Percentiles rank a stretch among this genome's conserved stretches.
Evolutionary conservation across 192 early-diverging fungal genomes (phyloP).

Genomic region (Coemansia guatemalensis): DNA sequence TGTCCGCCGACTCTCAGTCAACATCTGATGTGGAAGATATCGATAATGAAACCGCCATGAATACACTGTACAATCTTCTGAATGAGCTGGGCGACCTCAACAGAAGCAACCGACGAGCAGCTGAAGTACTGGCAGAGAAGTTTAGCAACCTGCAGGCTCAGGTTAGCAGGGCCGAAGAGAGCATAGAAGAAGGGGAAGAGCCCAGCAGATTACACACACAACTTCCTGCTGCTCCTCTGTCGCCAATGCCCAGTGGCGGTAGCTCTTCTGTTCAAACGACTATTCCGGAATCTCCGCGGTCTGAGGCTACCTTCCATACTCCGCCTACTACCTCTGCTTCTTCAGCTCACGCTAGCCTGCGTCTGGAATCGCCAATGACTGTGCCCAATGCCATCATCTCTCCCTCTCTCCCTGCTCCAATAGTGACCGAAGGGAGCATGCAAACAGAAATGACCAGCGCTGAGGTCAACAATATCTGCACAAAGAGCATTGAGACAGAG

Average conservation of each 20-base stretch:
- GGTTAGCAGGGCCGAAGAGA: slow-evolving; percentile 17
- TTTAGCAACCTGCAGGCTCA: slow-evolving; percentile 42
- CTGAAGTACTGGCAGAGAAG: slow-evolving; percentile 37
- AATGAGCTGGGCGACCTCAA: slow-evolving; percentile 50
- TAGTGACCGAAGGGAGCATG: not conserved
- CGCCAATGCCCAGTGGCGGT: not conserved
- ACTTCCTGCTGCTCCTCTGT: not conserved
- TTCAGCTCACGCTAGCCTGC: slow-evolving; percentile 10
- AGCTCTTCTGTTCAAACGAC: not conserved
- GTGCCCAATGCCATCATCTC: not conserved
- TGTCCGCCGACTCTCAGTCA: not conserved
- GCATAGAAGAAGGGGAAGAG: slow-evolving; percentile 1
- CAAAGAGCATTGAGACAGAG: not conserved
- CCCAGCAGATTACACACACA: not conserved
- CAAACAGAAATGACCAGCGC: slow-evolving; percentile 10
- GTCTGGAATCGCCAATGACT: slow-evolving; percentile 6
- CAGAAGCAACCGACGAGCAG: slow-evolving; percentile 39
- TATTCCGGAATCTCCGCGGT: slow-evolving; percentile 1
- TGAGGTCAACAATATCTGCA: slow-evolving; percentile 8
- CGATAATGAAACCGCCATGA: slow-evolving; percentile 45
- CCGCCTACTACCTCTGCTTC: slow-evolving; percentile 11
- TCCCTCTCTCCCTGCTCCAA: not conserved
- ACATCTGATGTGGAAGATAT: slow-evolving; percentile 45
- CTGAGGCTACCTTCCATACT: slow-evolving; percentile 32
- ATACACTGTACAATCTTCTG: slow-evolving; percentile 50